Percentiles rank a stretch among this genome's conserved stretches.
Conservation (phyloP, 805 yeast genomes). For the Ogataea pilisensis region DNA sequence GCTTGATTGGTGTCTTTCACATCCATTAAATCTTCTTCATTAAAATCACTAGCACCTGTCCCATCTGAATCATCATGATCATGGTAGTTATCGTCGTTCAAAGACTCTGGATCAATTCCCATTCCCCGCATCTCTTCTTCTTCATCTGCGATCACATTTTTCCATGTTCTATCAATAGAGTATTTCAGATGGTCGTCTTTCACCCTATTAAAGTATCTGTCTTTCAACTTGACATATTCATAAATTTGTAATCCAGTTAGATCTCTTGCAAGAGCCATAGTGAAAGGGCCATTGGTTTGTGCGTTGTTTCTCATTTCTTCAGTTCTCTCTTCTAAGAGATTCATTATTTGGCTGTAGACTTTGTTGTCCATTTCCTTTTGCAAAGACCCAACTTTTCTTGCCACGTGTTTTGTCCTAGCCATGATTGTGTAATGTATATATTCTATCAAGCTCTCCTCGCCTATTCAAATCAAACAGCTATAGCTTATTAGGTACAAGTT, state of each 20-base stretch:
- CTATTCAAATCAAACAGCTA: too few relatives aligned
- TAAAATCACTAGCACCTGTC: constrained; percentile 30
- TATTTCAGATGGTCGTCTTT: constrained; percentile 62
- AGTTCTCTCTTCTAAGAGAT: constrained; percentile 57
- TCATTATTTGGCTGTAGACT: constrained; percentile 50
- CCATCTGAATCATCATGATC: neutral
- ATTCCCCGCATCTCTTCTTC: constrained; percentile 45
- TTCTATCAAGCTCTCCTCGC: too few relatives aligned
- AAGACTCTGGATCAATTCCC: constrained; percentile 24
- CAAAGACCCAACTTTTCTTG: constrained; percentile 22
- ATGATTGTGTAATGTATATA: too few relatives aligned
- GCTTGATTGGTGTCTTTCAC: constrained; percentile 62
- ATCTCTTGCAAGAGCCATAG: constrained; percentile 60
- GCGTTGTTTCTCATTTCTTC: constrained; percentile 36
- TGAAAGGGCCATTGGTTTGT: constrained; percentile 32
- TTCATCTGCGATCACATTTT: constrained; percentile 56
- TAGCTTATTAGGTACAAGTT: too few relatives aligned
- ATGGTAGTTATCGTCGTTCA: constrained; percentile 9
- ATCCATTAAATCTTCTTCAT: constrained; percentile 52
- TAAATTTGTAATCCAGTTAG: constrained; percentile 47
- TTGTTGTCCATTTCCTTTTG: constrained; percentile 48
- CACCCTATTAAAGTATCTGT: constrained; percentile 61
- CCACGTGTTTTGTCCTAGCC: constrained; percentile 16
- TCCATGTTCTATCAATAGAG: constrained; percentile 57
- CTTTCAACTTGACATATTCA: constrained; percentile 59